Evolutionary conservation across 306 rosid species (phyloP), one percentile per base, ranked within the genome.

Genomic region (Cucurbita maxima): DNA sequence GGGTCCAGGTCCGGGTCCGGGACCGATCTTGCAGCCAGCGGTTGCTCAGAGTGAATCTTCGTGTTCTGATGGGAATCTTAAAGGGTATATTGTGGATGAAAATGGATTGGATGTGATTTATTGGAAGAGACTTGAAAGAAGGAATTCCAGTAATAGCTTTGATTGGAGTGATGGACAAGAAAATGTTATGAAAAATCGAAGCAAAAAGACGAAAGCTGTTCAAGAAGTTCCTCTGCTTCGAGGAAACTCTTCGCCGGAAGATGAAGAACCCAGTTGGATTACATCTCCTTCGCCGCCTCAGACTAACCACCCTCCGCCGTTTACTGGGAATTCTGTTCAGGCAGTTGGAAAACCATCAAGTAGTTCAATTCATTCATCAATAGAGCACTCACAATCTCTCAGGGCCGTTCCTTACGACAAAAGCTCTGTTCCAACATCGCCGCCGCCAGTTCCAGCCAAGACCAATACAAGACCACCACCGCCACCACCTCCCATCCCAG

Each of bases 101-200:
- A 81, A 85, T 77, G 99, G 99, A 58, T 87, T 95, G 43, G 99
- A 95, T 80, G 99, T 95, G 72, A 59, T 91, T 75, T 91, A 91
- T 72, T 95, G 96, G 99, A 87, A 89, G 75, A 89, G 82, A 22
- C 96, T 91, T 55, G 81, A 86, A 68, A 86, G 60, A 20, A 88
- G 58, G 22, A 83, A 71, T 51, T 72, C 85, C 4, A 74, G 51
- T 25, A 80, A 75, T 60, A 69, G 73, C 75, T 59, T 82, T 16
- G 50, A 58, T 20, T 51, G 69, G 40, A 15, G 36, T 3, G 44
- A 45, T 62, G 64, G 9, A 1, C 62, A 58, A 59, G 69, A 11
- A 63, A 69, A n/a, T 63, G 87, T 25, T 37, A 59, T 76, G 14
- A 74, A 50, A 6, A 43, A 45, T 58, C 54, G 78, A 44, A 54